Evolutionary conservation across 2,329 filamentous ascomycete genomes (phyloP).

Genomic region (Trichoderma atrobrunneum): DNA sequence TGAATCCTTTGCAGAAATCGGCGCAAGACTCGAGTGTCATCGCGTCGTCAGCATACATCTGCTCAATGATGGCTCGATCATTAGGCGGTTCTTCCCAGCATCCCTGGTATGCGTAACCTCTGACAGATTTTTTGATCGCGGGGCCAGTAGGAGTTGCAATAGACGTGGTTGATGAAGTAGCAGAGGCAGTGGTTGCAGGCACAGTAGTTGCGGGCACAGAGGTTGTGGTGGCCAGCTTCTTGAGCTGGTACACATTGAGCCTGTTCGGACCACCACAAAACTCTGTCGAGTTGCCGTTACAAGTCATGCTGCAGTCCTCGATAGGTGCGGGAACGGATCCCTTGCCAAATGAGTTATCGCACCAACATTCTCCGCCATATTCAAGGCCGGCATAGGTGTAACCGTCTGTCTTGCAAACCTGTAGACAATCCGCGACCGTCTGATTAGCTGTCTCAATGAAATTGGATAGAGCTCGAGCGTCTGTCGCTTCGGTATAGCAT

Average conservation of each 20-base stretch:
- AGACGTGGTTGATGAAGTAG: slow-evolving; percentile 11
- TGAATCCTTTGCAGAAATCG: slow-evolving; percentile 30
- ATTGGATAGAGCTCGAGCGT: slow-evolving; percentile 33
- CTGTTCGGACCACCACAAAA: slow-evolving; percentile 36
- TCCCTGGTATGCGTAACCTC: slow-evolving; percentile 34
- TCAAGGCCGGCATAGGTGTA: slow-evolving; percentile 37
- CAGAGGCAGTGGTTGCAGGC: slow-evolving; percentile 8
- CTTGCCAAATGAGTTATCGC: slow-evolving; percentile 30
- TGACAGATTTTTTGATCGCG: not conserved
- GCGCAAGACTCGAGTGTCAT: slow-evolving; percentile 38
- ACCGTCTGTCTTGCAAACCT: slow-evolving; percentile 30
- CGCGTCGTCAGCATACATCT: slow-evolving; percentile 30
- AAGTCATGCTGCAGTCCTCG: slow-evolving; percentile 36
- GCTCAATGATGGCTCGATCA: slow-evolving; percentile 32
- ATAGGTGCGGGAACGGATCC: slow-evolving; percentile 32
- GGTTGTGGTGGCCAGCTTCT: slow-evolving; percentile 18
- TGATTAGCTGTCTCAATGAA: slow-evolving; percentile 25
- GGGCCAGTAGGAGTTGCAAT: slow-evolving; percentile 27
- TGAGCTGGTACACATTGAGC: slow-evolving; percentile 35
- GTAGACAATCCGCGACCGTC: slow-evolving; percentile 35
- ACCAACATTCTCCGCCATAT: slow-evolving; percentile 43
- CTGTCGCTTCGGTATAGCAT: slow-evolving; percentile 37
- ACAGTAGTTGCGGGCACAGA: slow-evolving; percentile 25
- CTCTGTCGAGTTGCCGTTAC: slow-evolving; percentile 38
- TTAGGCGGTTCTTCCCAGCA: slow-evolving; percentile 37